These are phyloP conservation scores for Bretziella fagacearum DNA, from an alignment of 2,329 filamentous ascomycete species.

Conservation along the genomic window DNA sequence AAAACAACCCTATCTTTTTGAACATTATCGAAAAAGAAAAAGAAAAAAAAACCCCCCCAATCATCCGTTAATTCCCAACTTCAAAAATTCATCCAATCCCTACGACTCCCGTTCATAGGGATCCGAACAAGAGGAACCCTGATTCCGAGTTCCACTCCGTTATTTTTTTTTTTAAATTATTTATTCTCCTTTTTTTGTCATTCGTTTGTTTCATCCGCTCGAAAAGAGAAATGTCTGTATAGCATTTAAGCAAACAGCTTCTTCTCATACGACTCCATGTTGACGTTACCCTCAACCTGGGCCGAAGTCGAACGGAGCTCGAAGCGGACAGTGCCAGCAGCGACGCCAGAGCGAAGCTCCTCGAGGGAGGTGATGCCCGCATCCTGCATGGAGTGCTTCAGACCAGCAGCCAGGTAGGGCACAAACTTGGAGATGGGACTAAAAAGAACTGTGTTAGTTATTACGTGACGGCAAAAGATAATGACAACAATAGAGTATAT, in stretches of 20 bases:
- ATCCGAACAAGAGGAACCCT: neutral
- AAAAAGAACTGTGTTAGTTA: neutral
- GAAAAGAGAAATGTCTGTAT: neutral
- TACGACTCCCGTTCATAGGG: neutral
- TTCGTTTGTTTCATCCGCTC: neutral
- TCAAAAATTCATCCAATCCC: no score
- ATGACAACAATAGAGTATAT: neutral
- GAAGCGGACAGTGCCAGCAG: constrained; percentile 64
- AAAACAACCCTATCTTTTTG: neutral
- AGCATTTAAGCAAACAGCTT: constrained; percentile 82
- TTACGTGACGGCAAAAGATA: neutral
- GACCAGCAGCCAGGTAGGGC: constrained; percentile 83
- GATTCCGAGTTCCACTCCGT: neutral
- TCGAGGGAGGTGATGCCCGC: constrained; percentile 69
- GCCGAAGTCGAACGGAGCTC: constrained; percentile 89
- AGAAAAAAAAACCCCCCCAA: neutral
- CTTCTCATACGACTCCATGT: constrained; percentile 99
- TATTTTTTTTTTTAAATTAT: neutral
- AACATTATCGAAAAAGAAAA: constrained; percentile 1
- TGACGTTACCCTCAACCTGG: constrained; percentile 90
- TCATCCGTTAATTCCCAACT: no score
- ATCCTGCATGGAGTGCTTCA: constrained; percentile 96
- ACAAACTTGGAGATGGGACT: constrained; percentile 85
- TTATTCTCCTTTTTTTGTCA: constrained; percentile 4
- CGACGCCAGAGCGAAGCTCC: constrained; percentile 60